Evolutionary conservation across 2,329 filamentous ascomycete species (phyloP).

Genomic region (Cytospora schulzeri): DNA sequence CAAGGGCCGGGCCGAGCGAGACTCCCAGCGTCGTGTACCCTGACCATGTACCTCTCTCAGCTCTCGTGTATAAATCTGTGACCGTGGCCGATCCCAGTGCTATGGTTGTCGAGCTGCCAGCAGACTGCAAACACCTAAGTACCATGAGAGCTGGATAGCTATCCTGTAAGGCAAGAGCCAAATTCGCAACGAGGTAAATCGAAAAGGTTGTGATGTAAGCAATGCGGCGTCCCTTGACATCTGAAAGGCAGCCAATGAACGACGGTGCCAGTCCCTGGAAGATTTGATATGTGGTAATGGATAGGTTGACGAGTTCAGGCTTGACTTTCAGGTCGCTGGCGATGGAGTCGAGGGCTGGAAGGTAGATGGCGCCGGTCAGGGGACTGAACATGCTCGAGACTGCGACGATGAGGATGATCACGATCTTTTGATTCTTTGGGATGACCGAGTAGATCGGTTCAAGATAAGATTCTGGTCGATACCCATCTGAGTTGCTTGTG

Average conservation of each 20-base stretch:
- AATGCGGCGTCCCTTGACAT: constrained; percentile 41
- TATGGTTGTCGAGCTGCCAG: constrained; percentile 24
- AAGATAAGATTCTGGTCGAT: neutral
- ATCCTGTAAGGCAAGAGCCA: constrained; percentile 49
- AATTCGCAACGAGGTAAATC: constrained; percentile 49
- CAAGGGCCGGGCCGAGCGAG: constrained; percentile 51
- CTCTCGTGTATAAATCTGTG: constrained; percentile 62
- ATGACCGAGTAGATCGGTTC: constrained; percentile 19
- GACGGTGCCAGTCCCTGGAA: constrained; percentile 30
- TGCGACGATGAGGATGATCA: constrained; percentile 13
- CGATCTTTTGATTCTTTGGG: constrained; percentile 4
- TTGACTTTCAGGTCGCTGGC: constrained; percentile 44
- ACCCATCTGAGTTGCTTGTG: neutral
- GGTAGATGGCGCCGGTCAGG: constrained; percentile 35
- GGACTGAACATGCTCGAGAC: constrained; percentile 11
- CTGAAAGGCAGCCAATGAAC: constrained; percentile 42
- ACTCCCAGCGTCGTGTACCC: constrained; percentile 50
- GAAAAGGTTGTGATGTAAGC: constrained; percentile 51
- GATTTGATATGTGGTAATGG: constrained; percentile 42
- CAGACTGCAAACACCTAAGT: constrained; percentile 51
- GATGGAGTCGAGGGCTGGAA: constrained; percentile 45
- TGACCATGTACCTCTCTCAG: constrained; percentile 62
- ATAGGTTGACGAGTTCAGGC: constrained; percentile 48
- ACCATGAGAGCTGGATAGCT: constrained; percentile 50
- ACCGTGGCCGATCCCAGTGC: constrained; percentile 43